Evolutionary conservation across 805 yeast genomes (phyloP), one percentile per base, ranked within the genome.

Genomic region (Candida nonsorbophila): DNA sequence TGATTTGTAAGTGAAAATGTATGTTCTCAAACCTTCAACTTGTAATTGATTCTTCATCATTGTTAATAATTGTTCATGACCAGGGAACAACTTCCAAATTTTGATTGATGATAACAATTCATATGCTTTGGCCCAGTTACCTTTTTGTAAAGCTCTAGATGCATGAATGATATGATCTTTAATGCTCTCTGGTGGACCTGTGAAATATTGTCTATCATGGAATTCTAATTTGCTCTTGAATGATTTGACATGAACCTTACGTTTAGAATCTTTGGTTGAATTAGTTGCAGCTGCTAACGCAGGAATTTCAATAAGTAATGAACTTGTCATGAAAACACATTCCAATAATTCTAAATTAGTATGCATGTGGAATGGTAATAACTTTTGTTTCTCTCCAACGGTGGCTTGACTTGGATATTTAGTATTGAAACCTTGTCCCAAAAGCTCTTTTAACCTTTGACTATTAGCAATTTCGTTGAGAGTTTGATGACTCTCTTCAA

Each of bases 281-380:
- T 75, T 70, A 33, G 77, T 66, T 42, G 84, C 80, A 16, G 94
- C 94, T 67, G 67, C 69, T 47, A 86, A 76, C 51, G 75, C 77
- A 20, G 99, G 98, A 37, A 92, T 79, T 67, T 94, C 98, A 43
- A 85, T 75, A 52, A 92, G 73, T 60, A 92, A 67, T 17, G 95
- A 84, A 34, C 85, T 71, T 8, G 97, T 92, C 69, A 87, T 75
- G 71, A 82, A 90, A 27, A 85, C 95, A 54, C 94, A 83, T 63
- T 92, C 98, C 42, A 92, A 72, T 49, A 92, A 76, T 68, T 94
- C 97, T 47, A 90, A 69, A 62, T 92, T 92, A 58, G 92, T 90
- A 64, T 92, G 99, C 84, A 86, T 87, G 65, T 92, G 98, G 81
- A 83, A 92, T 35, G 99, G 99, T 54, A 92, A 70, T 55, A 87